Base-by-base conservation (phyloP, 768 basidiomycete species). In the Tubosaeta sp. region DNA sequence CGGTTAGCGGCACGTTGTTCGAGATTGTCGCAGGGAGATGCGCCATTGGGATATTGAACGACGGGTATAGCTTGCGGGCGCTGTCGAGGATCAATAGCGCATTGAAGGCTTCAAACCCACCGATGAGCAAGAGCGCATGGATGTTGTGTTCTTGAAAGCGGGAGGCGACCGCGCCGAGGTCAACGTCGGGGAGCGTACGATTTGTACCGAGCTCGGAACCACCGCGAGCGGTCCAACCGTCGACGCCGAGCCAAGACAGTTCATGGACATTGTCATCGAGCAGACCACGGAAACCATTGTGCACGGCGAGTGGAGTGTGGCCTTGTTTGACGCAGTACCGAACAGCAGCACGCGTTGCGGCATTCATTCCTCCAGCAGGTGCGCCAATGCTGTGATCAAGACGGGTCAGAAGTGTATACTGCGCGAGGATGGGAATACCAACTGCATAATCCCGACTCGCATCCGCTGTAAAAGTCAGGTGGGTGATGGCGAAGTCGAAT, bases 131-230 rank as follows among this genome's bases (percentile, higher is more conserved):
- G 43, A 99, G 66, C 2, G 76, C 89, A 56, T 97, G 80, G 56
- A 98, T 72, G 32, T 74, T 70, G 67, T 90, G 85, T 60, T 91
- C 72, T 71, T 97, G 94, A 79, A 99, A 92, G 63, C 91, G 90
- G 41, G 91, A 75, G 5, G 97, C 97, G 38, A 98, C 78, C 11
- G 82, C 82, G 1, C 94, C 95, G 41, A 98, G 80, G 69, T 97
- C 92, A 45, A 82, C 71, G 43, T 87, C 86, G 17, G 97, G 97
- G 41, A 93, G 73, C 11, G 82, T 79, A 45, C 97, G 89, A 74
- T 98, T 98, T 29, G 97, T 98, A 17, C 97, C 97, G 14, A 99
- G 84, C 69, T 99, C 97, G 25, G 95, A 97, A 11, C 97, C 97
- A 53, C 97, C 97, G 25, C 95, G 88, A 11, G 89, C 84, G 69